phyloP scores from a whole-genome alignment of 257 asterid genomes.

The Asclepias syriaca region DNA sequence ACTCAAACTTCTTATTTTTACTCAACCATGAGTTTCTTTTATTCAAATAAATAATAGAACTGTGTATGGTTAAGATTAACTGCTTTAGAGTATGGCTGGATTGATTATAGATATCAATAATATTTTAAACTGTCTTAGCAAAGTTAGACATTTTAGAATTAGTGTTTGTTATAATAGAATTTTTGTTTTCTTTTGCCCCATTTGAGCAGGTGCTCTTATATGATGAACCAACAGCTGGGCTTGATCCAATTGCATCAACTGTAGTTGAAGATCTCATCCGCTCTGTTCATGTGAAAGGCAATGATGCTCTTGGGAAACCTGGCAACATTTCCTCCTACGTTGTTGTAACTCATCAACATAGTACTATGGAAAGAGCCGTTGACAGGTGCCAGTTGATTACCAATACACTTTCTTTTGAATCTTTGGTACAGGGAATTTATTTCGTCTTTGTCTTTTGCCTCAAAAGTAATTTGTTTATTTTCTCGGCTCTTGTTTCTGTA shows the following conservation, averaged over 20 bases:
- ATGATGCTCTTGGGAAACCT: constrained; percentile 85
- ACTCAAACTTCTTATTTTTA: no score
- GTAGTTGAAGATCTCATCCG: constrained; percentile 99
- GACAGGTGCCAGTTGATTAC: constrained; percentile 59
- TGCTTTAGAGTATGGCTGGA: background rate
- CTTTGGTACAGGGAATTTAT: background rate
- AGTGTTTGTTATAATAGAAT: no score
- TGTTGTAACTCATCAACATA: constrained; percentile 96
- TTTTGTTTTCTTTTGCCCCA: no score
- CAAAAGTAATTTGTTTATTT: constrained; percentile 13
- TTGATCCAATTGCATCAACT: constrained; percentile 98
- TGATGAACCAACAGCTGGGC: constrained; percentile 99
- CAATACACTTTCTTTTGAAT: no score
- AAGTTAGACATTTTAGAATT: background rate
- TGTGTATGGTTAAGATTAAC: background rate
- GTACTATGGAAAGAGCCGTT: constrained; percentile 95
- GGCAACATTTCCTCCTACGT: constrained; percentile 93
- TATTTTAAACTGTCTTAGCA: background rate
- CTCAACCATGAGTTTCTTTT: no score
- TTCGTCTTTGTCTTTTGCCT: background rate
- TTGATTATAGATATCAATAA: background rate
- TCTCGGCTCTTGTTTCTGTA: constrained; percentile 69
- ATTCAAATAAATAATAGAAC: no score
- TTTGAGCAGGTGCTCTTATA: constrained; percentile 79
- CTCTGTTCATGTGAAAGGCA: constrained; percentile 78